Conservation (phyloP, 495 filamentous ascomycete species). For the Penicillium alfredii region DNA sequence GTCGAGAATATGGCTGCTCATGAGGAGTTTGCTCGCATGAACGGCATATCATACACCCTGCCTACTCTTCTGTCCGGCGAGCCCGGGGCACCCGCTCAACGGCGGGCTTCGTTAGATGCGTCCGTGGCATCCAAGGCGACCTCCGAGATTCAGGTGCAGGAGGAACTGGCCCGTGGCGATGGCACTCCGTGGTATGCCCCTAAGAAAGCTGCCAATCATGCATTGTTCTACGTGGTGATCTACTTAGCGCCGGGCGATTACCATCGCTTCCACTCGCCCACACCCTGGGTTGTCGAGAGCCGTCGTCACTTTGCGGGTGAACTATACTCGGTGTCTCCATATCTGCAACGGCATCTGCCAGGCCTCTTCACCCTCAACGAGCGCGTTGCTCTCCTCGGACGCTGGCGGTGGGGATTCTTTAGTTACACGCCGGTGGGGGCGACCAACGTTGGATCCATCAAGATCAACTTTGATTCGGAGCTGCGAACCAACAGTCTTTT, state of each 20-base stretch:
- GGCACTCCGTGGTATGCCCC: constrained; percentile 69
- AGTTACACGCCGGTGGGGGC: constrained; percentile 92
- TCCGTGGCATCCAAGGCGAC: constrained; percentile 57
- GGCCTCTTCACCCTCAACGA: constrained; percentile 96
- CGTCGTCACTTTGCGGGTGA: constrained; percentile 95
- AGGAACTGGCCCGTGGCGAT: constrained; percentile 71
- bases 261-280: constrained; percentile 94
- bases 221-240: constrained; percentile 91
- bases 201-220: constrained; percentile 50
- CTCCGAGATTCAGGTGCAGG: constrained; percentile 74
- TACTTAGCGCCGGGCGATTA: constrained; percentile 99
- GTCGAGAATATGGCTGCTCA: constrained; percentile 58
- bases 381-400: constrained; percentile 84
- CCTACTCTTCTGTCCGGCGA: constrained; percentile 82
- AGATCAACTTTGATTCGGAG: constrained; percentile 94
- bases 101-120: constrained; percentile 49
- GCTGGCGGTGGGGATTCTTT: constrained; percentile 98
- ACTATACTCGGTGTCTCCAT: constrained; percentile 89
- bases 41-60: constrained; percentile 94
- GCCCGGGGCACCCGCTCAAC: constrained; percentile 21
- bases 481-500: constrained; percentile 85
- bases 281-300: constrained; percentile 86
- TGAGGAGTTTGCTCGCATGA: constrained; percentile 90
- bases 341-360: constrained; percentile 83
- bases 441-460: constrained; percentile 97